These are phyloP conservation scores for Magnusiomyces magnusii DNA, from an alignment of 1,139 yeast species.

Conservation along the genomic window DNA sequence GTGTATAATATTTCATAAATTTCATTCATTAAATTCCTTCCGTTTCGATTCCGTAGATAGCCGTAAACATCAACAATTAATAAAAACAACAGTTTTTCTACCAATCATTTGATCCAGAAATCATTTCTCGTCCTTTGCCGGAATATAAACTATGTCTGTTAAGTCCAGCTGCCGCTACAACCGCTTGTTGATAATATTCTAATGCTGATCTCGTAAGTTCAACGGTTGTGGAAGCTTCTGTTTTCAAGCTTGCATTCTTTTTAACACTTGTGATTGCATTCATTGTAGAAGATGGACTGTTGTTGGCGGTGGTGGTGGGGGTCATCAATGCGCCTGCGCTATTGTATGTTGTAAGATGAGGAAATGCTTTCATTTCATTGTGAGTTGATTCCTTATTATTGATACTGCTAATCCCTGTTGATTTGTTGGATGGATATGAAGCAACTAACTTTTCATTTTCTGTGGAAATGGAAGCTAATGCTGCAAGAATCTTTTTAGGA, in stretches of 20 bases:
- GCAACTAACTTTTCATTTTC: conserved; percentile 7
- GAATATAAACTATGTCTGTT: conserved; percentile 43
- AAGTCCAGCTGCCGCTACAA: conserved; percentile 30
- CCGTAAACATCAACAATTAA: no score
- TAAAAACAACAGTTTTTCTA: no score
- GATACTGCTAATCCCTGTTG: background rate
- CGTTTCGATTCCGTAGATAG: no score
- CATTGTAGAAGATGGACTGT: background rate
- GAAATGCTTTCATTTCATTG: background rate
- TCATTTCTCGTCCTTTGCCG: conserved; percentile 51
- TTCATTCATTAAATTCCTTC: no score
- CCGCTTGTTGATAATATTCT: conserved; percentile 26
- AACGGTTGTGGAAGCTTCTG: background rate
- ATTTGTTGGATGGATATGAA: background rate
- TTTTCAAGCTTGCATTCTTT: no score
- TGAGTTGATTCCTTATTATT: background rate
- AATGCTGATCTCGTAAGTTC: conserved; percentile 9
- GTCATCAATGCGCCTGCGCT: background rate
- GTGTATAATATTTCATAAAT: no score
- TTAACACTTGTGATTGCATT: no score
- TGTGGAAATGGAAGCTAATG: conserved; percentile 11
- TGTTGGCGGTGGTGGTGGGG: background rate
- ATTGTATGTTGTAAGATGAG: background rate
- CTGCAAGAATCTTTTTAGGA: conserved; percentile 10
- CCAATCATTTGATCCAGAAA: conserved; percentile 18